Evolutionary conservation across 2,329 filamentous ascomycete genomes (phyloP).

Genomic region (Aspergillus intermedius): DNA sequence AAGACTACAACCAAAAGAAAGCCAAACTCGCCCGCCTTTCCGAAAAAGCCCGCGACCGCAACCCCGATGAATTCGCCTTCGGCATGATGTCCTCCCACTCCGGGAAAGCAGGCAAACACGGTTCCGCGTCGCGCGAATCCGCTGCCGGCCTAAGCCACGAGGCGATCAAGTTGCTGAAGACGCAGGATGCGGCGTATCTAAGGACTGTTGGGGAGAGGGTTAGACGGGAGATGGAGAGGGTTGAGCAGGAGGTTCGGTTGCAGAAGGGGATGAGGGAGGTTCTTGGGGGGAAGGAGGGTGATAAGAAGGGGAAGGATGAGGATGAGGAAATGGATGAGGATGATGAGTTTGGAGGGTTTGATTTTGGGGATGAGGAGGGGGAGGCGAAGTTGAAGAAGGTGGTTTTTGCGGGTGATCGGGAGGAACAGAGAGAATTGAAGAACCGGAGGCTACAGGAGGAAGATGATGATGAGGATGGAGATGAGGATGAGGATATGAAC

Average conservation of each 20-base stretch:
- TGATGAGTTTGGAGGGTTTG: constrained; percentile 15
- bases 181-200: constrained; percentile 58
- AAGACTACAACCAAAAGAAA: constrained; percentile 58
- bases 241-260: constrained; percentile 41
- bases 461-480: constrained; percentile 13
- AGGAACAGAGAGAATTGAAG: constrained; percentile 27
- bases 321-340: constrained; percentile 18
- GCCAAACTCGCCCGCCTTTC: constrained; percentile 53
- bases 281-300: constrained; percentile 14
- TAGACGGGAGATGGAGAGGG: constrained; percentile 47
- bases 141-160: constrained; percentile 45
- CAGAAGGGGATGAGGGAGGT: constrained; percentile 32
- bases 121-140: constrained; percentile 34
- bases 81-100: constrained; percentile 54
- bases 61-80: constrained; percentile 62
- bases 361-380: constrained; percentile 15
- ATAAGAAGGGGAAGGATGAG: constrained; percentile 16
- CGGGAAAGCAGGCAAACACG: constrained; percentile 37
- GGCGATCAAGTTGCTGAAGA: constrained; percentile 59
- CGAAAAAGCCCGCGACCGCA: constrained; percentile 54
- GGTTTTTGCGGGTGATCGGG: constrained; percentile 35
- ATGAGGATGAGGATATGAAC: constrained; percentile 20
- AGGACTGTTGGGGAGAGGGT: constrained; percentile 52
- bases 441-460: constrained; percentile 13
- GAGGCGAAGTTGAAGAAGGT: constrained; percentile 26